Percentiles rank a stretch among this genome's conserved stretches.
Evolutionary conservation across 495 filamentous ascomycete genomes (phyloP).

Genomic region (Aspergillus nanangensis): DNA sequence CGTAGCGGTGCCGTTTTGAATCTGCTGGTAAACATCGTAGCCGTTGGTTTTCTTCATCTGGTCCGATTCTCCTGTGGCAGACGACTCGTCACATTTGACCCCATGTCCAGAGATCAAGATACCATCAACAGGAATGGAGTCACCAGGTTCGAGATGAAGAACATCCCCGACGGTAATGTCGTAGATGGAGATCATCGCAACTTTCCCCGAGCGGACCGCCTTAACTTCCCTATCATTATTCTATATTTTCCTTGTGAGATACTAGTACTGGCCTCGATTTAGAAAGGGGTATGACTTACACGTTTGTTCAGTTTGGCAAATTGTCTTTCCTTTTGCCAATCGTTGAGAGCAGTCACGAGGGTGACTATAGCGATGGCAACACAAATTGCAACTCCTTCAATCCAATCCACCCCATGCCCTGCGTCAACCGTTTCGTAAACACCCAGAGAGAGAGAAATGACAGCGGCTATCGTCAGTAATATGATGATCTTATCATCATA

Average conservation of each 20-base stretch:
- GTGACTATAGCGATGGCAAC: conserved; percentile 75
- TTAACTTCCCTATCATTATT: conserved; percentile 79
- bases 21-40: conserved; percentile 53
- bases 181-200: conserved; percentile 63
- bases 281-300: conserved; percentile 20
- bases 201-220: conserved; percentile 71
- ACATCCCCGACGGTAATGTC: conserved; percentile 72
- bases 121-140: conserved; percentile 62
- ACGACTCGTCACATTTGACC: conserved; percentile 65
- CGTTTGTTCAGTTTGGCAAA: conserved; percentile 75
- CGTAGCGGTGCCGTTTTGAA: conserved; percentile 48
- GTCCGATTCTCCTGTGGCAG: conserved; percentile 66
- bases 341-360: conserved; percentile 67
- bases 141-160: conserved; percentile 68
- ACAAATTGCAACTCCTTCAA: conserved; percentile 76
- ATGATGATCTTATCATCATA: conserved; percentile 86
- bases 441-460: conserved; percentile 67
- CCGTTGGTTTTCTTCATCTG: conserved; percentile 59
- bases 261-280: neutral
- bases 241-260: conserved; percentile 22
- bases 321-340: conserved; percentile 75
- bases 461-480: conserved; percentile 65
- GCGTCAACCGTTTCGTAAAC: conserved; percentile 57
- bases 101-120: conserved; percentile 59
- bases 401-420: conserved; percentile 61